Evolutionary conservation across 306 rosid species (phyloP), one percentile per base, ranked within the genome.

Genomic region (Vicia villosa): DNA sequence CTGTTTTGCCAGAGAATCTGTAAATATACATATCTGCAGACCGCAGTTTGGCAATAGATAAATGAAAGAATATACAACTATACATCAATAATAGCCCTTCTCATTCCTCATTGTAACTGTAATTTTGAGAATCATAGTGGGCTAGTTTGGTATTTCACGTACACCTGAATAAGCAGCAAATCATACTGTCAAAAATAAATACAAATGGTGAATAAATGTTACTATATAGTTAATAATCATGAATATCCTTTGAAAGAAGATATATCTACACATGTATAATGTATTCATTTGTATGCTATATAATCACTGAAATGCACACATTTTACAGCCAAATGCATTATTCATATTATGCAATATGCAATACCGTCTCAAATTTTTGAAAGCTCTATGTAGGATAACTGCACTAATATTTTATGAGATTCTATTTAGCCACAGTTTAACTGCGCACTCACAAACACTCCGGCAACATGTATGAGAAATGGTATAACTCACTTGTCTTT

Each of bases 1-100:
- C 46, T 41, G 34, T 63, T 79, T 70, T 45, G 63, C 68, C 70
- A 63, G 59, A 65, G 74, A 49, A 80, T 22, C 50, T 51, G 77
- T 66, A 60, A 58, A 68, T 46, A 74, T 32, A 74, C 38, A 34
- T 36, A 63, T n/a, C 21, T 28, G 42, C 36, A 17, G 45, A 10
- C 21, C 38, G 42, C 36, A 17, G 45, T 63, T 72, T 71, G 62
- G 42, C 71, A 78, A 51, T 30, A 36, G 66, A 57, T 41, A 68
- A 60, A 41, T 40, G 62, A 68, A 67, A 68, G 75, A 67, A 68
- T 62, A 62, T 62, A 62, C 63, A 56, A 56, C 63, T 60, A 79
- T 62, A 79, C 56, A 13, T 52, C 61, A 73, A 49, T 22, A 45
- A 46, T 28, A 75, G 54, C 56, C 62, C 66, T 54, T 54, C 52